Evolutionary conservation across 2,329 filamentous ascomycete species (phyloP).

Genomic region (Fusarium papillatum): DNA sequence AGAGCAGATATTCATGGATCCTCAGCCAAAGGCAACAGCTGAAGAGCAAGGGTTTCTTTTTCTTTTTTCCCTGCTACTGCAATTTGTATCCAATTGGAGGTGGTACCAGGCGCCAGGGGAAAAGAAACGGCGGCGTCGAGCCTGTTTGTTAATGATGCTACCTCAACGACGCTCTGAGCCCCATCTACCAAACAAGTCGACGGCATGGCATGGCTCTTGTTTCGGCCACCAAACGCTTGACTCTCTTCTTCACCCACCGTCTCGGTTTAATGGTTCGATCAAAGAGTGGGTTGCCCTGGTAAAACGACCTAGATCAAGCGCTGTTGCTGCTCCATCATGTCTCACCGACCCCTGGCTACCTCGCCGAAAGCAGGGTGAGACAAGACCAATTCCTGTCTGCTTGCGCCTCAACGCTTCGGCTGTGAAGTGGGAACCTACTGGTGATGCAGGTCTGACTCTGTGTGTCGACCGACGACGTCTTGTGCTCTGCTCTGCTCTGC

Average conservation of each 20-base stretch:
- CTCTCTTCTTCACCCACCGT: conserved; percentile 17
- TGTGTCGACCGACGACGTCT: conserved; percentile 6
- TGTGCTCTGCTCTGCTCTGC: conserved; percentile 10
- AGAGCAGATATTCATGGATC: conserved; percentile 11
- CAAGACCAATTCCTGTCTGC: conserved; percentile 13
- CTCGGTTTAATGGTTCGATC: conserved; percentile 8
- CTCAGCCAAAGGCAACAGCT: conserved; percentile 19
- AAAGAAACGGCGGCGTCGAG: conserved; percentile 12
- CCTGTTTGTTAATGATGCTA: conserved; percentile 31
- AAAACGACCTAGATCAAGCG: conserved; percentile 20
- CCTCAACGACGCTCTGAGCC: conserved; percentile 23
- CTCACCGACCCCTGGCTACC: conserved; percentile 30
- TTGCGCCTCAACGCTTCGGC: conserved; percentile 28
- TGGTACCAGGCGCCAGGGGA: conserved; percentile 17
- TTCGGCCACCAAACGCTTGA: conserved; percentile 20
- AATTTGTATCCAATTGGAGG: conserved; percentile 16
- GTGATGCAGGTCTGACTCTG: conserved; percentile 24
- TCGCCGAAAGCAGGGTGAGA: conserved; percentile 27
- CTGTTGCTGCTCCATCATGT: conserved; percentile 25
- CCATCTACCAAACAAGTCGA: background rate
- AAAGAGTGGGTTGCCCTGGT: conserved; percentile 34
- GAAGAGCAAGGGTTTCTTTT: conserved; percentile 13
- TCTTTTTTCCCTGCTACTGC: conserved; percentile 1
- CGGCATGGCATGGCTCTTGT: background rate
- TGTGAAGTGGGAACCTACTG: background rate